These are phyloP conservation scores for Populus hybrid DNA, from an alignment of 441 rosid species.

Conservation along the genomic window DNA sequence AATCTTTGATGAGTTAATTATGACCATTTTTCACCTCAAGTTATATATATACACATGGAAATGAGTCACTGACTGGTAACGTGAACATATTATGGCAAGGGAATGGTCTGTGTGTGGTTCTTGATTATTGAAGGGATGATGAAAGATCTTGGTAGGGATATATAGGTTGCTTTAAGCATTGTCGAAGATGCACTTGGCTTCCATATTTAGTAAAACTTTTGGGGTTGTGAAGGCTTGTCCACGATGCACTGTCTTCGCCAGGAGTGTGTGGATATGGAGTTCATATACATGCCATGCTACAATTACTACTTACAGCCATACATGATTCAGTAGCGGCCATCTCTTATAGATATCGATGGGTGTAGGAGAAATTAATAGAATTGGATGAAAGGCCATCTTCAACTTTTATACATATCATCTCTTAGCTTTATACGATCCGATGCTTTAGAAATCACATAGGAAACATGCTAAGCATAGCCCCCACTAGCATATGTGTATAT, in stretches of 20 bases:
- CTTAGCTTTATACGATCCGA: background rate
- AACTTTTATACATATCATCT: background rate
- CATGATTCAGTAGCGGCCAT: constrained; percentile 7
- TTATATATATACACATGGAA: constrained; percentile 1
- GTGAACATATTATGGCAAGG: constrained; percentile 8
- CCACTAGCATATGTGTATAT: background rate
- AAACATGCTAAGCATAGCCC: background rate
- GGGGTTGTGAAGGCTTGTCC: constrained; percentile 21
- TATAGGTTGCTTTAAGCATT: constrained; percentile 13
- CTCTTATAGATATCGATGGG: constrained; percentile 9
- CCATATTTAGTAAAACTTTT: background rate
- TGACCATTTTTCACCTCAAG: constrained; percentile 12
- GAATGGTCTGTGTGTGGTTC: constrained; percentile 3
- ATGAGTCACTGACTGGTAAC: constrained; percentile 20
- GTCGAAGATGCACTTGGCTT: constrained; percentile 1
- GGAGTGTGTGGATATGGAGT: background rate
- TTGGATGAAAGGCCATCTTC: constrained; percentile 4
- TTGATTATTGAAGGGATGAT: constrained; percentile 13
- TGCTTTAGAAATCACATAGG: background rate
- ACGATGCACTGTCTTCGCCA: constrained; percentile 16
- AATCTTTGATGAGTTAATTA: background rate
- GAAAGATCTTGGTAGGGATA: constrained; percentile 17
- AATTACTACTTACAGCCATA: constrained; percentile 18
- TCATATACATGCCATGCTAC: constrained; percentile 10
- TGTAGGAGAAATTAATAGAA: constrained; percentile 1